Evolutionary conservation across 2,329 filamentous ascomycete genomes (phyloP), one percentile per base, ranked within the genome.

Genomic region (Colletotrichum chlorophyti): DNA sequence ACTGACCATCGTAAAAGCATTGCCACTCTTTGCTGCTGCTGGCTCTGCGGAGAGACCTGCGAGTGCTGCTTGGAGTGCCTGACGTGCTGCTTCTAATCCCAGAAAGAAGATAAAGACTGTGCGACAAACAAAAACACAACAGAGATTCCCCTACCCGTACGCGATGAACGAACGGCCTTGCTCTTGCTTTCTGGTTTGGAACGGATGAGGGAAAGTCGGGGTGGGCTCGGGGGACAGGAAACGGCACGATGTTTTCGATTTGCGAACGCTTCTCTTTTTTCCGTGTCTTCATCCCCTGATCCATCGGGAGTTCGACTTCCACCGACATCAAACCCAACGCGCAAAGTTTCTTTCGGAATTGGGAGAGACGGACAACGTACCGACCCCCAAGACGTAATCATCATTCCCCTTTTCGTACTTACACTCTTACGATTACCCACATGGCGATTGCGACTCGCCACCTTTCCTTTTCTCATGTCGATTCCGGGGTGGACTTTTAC

Each of bases 11-110:
- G 8, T 32, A 41, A 21, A 40, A 76, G 74, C 63, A 57, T 78
- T 23, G 75, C 75, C 46, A 71, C 75, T 19, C 63, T 78, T 58
- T 78, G 75, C 68, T 78, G 75, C 66, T 78, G 75, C 60, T 78
- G 74, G 73, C 66, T 78, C 45, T 78, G 75, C 60, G 75, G 75
- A 4, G 74, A 78, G 63, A 72, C 74, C 4, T 77, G 75, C 67
- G 74, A 76, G 58, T 78, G 75, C 66, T 78, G 75, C 61, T 64
- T 76, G 26, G 75, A 77, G 42, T 76, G 74, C 61, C 55, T 76
- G 23, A 70, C 72, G 54, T 76, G 73, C 65, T 76, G 74, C 66
- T 75, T 65, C 66, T 72, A 70, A 68, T 32, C 41, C 17, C 35
- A 21, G 19, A 9, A 19, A 32, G 21, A 37, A 41, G 12, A 50